Evolutionary conservation across 2,329 filamentous ascomycete species (phyloP).

Genomic region (Fusarium nematophilum): DNA sequence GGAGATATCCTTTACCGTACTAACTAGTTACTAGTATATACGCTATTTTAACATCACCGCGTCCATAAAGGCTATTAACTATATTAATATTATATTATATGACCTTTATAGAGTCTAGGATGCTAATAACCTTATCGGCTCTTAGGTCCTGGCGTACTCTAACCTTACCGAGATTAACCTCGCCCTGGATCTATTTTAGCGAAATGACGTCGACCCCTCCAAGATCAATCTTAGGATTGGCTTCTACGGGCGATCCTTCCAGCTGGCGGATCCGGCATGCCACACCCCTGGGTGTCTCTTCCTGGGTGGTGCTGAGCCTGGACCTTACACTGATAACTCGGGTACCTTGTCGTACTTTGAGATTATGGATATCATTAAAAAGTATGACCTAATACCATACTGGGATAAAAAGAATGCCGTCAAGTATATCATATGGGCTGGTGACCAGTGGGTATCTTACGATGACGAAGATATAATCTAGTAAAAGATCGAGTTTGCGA

Average conservation of each 20-base stretch:
- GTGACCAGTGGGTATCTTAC: conserved; percentile 55
- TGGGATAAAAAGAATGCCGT: conserved; percentile 46
- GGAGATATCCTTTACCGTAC: conserved; percentile 38
- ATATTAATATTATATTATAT: conserved; percentile 56
- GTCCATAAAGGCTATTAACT: conserved; percentile 45
- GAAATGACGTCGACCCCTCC: conserved; percentile 51
- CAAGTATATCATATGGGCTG: conserved; percentile 49
- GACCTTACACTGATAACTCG: conserved; percentile 36
- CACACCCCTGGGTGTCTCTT: conserved; percentile 31
- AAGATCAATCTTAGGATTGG: conserved; percentile 57
- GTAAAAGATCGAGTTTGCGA: conserved; percentile 43
- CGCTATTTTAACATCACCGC: conserved; percentile 34
- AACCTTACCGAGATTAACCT: conserved; percentile 60
- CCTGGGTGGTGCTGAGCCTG: conserved; percentile 19
- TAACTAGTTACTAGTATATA: conserved; percentile 46
- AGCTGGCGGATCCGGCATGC: conserved; percentile 27
- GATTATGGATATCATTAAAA: conserved; percentile 40
- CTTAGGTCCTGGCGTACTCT: conserved; percentile 53
- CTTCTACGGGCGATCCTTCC: conserved; percentile 52
- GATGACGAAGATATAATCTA: conserved; percentile 21
- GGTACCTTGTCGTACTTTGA: conserved; percentile 43
- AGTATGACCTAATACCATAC: conserved; percentile 33
- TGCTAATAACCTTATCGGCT: conserved; percentile 45
- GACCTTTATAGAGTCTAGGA: conserved; percentile 58
- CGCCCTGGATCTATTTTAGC: conserved; percentile 58